Base-by-base conservation (phyloP, 1,139 yeast species). In the Wickerhamiella infanticola region DNA sequence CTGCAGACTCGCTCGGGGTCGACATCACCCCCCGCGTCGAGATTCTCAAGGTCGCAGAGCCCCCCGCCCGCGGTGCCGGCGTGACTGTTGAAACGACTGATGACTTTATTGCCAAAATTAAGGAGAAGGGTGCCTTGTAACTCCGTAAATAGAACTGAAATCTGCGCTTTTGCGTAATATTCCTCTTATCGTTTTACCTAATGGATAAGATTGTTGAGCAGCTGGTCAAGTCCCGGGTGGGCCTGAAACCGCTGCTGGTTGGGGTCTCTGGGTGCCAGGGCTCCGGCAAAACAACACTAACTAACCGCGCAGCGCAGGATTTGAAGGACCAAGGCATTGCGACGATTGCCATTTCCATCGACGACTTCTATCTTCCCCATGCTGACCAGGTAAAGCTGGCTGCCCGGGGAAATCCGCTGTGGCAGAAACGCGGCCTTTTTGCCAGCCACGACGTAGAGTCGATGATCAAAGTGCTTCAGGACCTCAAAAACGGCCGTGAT, bases 381-480 rank as follows among this genome's bases (percentile, higher is more conserved):
- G 60, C 58, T 3, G 79, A 78, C 24, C 95, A 84, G 57, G 51
- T 49, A 11, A 51, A 55, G 36, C 54, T 85, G 35, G 72, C 73
- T 3, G 41, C 53, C 3, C 50, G 51, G 2, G 70, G 65, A 4
- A 86, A 86, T 58, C 61, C 63, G 35, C 63, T 85, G 45, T 58
- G 83, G 27, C 74, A 72, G 51, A 95, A 95, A 3, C 66, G 97
- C 40, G 98, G 98, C 0, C 68, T 84, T 31, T 97, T 97, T 0
- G 97, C 97, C 0, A 88, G 98, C 0, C 98, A 90, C 59, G 97
- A 90, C 58, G 55, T 82, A 38, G 55, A 54, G 1, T 55, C 75
- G 18, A 65, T 72, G 4, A n/a, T 69, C 23, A 44, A 49, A 13
- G 45, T 55, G 18, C 50, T 67, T 40, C 39, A 42, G 11, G 47